Conservation (phyloP, 306 rosid genomes). For the Prosopis cineraria region DNA sequence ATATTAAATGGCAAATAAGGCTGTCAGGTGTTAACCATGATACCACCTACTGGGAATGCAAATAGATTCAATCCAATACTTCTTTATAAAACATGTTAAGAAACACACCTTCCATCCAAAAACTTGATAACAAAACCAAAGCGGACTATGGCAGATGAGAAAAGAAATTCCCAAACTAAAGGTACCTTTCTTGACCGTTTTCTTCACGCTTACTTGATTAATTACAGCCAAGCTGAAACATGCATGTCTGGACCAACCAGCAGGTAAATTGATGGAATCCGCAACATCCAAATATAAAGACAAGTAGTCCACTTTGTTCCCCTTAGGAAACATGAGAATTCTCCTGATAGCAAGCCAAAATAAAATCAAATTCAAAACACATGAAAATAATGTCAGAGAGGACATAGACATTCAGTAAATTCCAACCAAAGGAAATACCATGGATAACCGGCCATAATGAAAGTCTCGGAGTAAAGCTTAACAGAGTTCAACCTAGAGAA, state of each 20-base stretch:
- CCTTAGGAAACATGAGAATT: constrained; percentile 58
- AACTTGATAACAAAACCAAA: neutral
- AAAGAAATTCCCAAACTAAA: neutral
- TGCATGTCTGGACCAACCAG: constrained; percentile 56
- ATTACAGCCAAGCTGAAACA: constrained; percentile 58
- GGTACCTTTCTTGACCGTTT: constrained; percentile 52
- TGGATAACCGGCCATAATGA: neutral
- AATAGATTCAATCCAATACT: neutral
- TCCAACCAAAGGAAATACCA: constrained; percentile 26
- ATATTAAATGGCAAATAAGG: neutral
- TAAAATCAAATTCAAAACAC: neutral
- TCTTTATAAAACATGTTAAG: neutral
- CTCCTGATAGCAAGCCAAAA: constrained; percentile 53
- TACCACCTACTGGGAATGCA: neutral
- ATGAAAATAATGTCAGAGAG: neutral
- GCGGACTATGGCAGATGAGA: neutral
- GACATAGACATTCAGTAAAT: neutral
- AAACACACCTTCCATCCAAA: neutral
- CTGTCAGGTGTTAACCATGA: neutral
- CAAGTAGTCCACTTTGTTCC: constrained; percentile 62
- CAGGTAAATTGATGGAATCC: constrained; percentile 45
- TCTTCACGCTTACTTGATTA: constrained; percentile 50
- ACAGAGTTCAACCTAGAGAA: constrained; percentile 25
- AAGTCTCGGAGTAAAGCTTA: neutral
- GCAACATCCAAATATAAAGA: constrained; percentile 70